Evolutionary conservation across 1,139 yeast genomes (phyloP), one percentile per base, ranked within the genome.

Genomic region (Geotrichum europaeum): DNA sequence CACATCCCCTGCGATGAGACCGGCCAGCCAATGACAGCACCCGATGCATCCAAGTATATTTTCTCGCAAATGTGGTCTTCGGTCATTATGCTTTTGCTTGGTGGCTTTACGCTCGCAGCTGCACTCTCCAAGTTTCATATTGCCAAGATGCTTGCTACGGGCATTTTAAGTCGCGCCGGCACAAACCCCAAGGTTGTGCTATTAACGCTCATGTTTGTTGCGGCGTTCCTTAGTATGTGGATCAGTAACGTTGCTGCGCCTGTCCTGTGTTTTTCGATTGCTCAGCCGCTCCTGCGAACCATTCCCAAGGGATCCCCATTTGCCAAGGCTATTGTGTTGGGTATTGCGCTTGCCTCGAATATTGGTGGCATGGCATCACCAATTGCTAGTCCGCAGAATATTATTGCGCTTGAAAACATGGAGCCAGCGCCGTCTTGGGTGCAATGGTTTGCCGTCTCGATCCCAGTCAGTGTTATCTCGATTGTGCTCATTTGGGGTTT

Each of bases 331-430:
- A 78, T 92, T 68, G 88, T 92, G 53, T 76, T 92, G 57, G 97
- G 97, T 59, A 87, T 92, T 67, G 97, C 97, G 0, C 77, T 92
- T 61, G 95, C 97, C 1, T 87, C 96, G 4, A 90, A 92, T 71
- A 79, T 92, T 61, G 97, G 96, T 32, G 98, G 98, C 68, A 91
- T 91, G 96, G 87, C 96, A 0, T 89, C 97, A 2, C 98, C 98
- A 12, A 92, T 92, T 70, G 90, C 97, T 1, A 89, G 96, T 9
- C 98, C 98, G 3, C 98, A 92, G 72, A 92, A 92, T 73, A 89
- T 92, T 65, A 85, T 92, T 69, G 96, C 97, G 1, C 79, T 92
- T 58, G 90, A 90, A 64, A 79, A 87, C 65, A 92, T 92, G 97
- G 78, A 78, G 59, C 97, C 97, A 4, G 85, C 81, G 65, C 97